Evolutionary conservation across 129 eudicot genomes (phyloP), one percentile per base, ranked within the genome.

Genomic region (Flaveria robusta): DNA sequence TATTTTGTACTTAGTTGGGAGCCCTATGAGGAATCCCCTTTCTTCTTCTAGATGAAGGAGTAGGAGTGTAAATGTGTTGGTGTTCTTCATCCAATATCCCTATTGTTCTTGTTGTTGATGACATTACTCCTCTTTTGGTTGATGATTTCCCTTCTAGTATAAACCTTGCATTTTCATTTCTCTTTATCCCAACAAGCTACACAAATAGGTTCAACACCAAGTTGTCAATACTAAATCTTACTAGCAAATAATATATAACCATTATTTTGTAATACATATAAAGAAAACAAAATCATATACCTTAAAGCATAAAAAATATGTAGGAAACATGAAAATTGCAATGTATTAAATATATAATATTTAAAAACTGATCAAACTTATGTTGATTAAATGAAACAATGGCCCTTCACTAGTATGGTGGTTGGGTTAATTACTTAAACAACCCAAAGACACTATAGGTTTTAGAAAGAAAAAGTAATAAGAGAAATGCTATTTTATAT

Each of bases 1-100:
- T 64, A 63, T 12, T 47, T 78, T 71, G 45, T 43, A 19, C 24
- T 68, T 69, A 70, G 39, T 64, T 27, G 10, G 99, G 99, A 49
- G 99, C 99, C 59, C 99, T 85, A 82, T 84, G 99, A 77, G 99
- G 99, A 77, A 94, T 84, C 64, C 99, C 99, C 52, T 94, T 94
- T 87, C 99, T 91, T 85, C 99, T 91, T 79, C 97, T 86, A 50
- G 86, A 77, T 79, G 72, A 74, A 47, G 98, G 93, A 76, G 93
- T 87, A 81, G 89, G 84, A 78, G 97, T 87, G 87, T 79, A 89
- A 77, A 83, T 91, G 84, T 81, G 89, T 75, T 91, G 91, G 85
- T 87, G 89, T 72, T 96, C 87, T 81, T 82, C 92, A 78, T 85
- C 85, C 10, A 60, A 24, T 60, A 60, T 60, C 67, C 82, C 64